Evolutionary conservation across 345 rosid genomes (phyloP).

Genomic region (Salix dunnii): DNA sequence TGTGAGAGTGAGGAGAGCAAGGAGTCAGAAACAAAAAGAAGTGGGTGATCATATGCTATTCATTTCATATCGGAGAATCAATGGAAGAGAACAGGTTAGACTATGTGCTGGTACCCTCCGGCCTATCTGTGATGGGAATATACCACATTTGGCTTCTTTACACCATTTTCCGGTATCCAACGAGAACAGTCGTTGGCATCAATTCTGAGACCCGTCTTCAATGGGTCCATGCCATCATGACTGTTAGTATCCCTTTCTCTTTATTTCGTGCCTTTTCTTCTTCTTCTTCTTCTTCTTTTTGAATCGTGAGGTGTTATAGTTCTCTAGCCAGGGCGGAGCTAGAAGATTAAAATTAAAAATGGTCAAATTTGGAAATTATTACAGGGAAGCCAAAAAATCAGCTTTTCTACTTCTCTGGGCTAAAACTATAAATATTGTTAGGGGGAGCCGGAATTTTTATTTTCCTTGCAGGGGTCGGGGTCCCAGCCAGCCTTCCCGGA

Average conservation of each 20-base stretch:
- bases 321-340: no score
- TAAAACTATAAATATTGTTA: no score
- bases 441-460: no score
- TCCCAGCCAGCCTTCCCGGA: no score
- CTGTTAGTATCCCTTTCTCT: constrained; percentile 35
- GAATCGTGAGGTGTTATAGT: no score
- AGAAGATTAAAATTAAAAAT: no score
- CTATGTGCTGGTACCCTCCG: constrained; percentile 38
- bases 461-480: no score
- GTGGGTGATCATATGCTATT: no score
- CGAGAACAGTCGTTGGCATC: constrained; percentile 57
- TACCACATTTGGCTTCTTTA: constrained; percentile 49
- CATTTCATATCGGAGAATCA: background rate
- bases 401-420: no score
- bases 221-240: constrained; percentile 79
- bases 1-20: background rate
- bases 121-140: constrained; percentile 33
- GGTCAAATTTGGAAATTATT: no score
- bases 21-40: background rate
- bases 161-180: constrained; percentile 32
- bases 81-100: constrained; percentile 41
- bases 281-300: background rate
- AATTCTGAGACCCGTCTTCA: constrained; percentile 79
- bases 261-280: background rate
- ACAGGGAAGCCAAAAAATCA: no score